phyloP scores from a whole-genome alignment of 139 green algal genomes.

The Chlamydomonas sp. region DNA sequence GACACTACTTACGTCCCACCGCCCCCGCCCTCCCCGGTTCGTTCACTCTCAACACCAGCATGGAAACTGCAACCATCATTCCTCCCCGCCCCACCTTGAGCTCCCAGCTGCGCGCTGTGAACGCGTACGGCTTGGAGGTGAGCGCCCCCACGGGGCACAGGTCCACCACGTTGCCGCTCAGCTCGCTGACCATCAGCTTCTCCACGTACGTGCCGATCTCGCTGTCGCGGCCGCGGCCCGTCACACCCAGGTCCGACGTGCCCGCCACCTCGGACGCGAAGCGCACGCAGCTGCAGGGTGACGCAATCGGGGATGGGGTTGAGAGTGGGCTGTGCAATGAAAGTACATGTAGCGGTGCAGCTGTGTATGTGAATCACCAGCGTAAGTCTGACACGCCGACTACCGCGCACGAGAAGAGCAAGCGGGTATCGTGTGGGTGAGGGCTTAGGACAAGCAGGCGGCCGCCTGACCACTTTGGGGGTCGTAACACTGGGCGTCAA shows the following conservation, averaged over 20 bases:
- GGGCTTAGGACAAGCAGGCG: too few relatives aligned
- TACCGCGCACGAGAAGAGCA: too few relatives aligned
- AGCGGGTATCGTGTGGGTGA: too few relatives aligned
- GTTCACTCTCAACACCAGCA: not conserved
- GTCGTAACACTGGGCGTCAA: too few relatives aligned
- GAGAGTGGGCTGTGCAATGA: not conserved
- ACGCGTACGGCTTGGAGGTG: conserved; percentile 96
- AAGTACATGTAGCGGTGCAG: not conserved
- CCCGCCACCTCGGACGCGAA: conserved; percentile 96
- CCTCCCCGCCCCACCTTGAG: conserved; percentile 66
- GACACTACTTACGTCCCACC: not conserved
- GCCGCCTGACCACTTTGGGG: too few relatives aligned
- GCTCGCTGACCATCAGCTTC: conserved; percentile 90
- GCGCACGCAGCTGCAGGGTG: conserved; percentile 87
- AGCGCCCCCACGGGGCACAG: conserved; percentile 98
- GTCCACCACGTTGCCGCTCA: conserved; percentile 98
- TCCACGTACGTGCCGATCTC: conserved; percentile 98
- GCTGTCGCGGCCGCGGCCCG: conserved; percentile 86
- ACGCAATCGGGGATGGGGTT: not conserved
- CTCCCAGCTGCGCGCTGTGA: conserved; percentile 98
- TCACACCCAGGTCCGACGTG: conserved; percentile 95
- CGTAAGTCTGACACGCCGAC: too few relatives aligned
- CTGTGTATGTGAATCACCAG: too few relatives aligned
- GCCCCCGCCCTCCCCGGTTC: too few relatives aligned
- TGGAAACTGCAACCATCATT: not conserved